phyloP scores from a whole-genome alignment of 805 yeast genomes.

The Candida piceae region DNA sequence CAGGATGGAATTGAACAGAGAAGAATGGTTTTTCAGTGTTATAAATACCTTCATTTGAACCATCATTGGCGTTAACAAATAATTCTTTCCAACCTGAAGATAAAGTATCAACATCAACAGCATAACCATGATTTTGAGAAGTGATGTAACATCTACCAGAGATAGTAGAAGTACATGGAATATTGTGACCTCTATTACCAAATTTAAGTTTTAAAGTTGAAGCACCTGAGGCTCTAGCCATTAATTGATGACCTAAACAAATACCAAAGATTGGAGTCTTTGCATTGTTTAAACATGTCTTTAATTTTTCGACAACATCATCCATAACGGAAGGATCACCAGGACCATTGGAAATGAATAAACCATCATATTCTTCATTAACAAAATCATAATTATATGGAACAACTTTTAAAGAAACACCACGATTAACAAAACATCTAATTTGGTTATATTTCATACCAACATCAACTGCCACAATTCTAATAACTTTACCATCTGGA shows the following conservation, averaged over 20 bases:
- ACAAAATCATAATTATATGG: conserved; percentile 92
- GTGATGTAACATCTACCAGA: conserved; percentile 97
- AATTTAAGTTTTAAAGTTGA: conserved; percentile 86
- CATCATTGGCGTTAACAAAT: conserved; percentile 93
- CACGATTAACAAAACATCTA: conserved; percentile 92
- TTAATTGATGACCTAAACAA: conserved; percentile 95
- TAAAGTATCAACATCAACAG: conserved; percentile 81
- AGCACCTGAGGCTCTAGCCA: conserved; percentile 95
- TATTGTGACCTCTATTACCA: conserved; percentile 99
- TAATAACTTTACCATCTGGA: conserved; percentile 69
- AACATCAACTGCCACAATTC: conserved; percentile 89
- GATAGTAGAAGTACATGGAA: conserved; percentile 80
- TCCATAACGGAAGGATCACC: conserved; percentile 95
- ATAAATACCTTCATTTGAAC: conserved; percentile 97
- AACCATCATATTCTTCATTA: conserved; percentile 83
- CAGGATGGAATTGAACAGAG: conserved; percentile 99
- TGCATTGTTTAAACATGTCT: conserved; percentile 52
- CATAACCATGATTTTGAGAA: conserved; percentile 98
- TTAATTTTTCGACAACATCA: conserved; percentile 57
- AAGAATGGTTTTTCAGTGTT: conserved; percentile 82
- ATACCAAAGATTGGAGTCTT: conserved; percentile 94
- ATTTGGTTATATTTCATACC: conserved; percentile 98
- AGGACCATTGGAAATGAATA: conserved; percentile 96
- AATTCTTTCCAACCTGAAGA: conserved; percentile 84
- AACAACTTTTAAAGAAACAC: conserved; percentile 92